Evolutionary conservation across 257 asterid species (phyloP), one percentile per base, ranked within the genome.

Genomic region (Cynanchum wilfordii): DNA sequence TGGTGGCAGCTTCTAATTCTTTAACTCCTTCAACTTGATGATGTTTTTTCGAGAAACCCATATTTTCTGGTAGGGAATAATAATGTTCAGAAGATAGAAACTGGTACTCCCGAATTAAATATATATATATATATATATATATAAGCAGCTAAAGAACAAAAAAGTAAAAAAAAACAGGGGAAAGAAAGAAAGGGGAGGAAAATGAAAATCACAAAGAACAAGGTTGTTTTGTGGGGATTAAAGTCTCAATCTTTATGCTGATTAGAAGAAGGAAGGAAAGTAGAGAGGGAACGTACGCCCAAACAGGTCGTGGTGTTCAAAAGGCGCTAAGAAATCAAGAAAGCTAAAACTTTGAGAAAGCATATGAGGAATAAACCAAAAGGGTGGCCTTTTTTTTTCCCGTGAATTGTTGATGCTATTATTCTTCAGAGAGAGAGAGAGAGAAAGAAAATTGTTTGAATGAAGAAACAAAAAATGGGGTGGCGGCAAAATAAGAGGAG

Each of bases 11-110:
- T 2, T 84, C 92, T 0, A 83, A 73, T 54, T 86, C 92, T 62
- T 82, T 82, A 70, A 79, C 80, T 29, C 77, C 80, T 42, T 84
- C 90, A 11, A 75, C 75, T 69, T 82, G 84, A 78, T 82, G 84
- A 78, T 87, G 83, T 82, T 87, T 88, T 69, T 89, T 87, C 0
- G 96, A 86, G 42, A 83, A 79, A 47, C 90, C 95, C 96, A 91
- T 91, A 44, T 54, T 63, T 13, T 1, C n/a, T 25, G 30, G 15
- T 4, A 8, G 56, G 58, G 38, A 33, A 33, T 33, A 33, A 33
- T 33, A 15, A 44, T 63, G 4, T 62, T 45, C 22, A 19, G 52
- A 68, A 5, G 36, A 2, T 27, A 63, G 47, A 42, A 42, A 51
- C 6, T 64, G 65, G 6, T 19, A 38, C 73, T 57, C 47, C 44